phyloP scores from a whole-genome alignment of 2,329 filamentous ascomycete species.

The Geoglossum cookeanum region DNA sequence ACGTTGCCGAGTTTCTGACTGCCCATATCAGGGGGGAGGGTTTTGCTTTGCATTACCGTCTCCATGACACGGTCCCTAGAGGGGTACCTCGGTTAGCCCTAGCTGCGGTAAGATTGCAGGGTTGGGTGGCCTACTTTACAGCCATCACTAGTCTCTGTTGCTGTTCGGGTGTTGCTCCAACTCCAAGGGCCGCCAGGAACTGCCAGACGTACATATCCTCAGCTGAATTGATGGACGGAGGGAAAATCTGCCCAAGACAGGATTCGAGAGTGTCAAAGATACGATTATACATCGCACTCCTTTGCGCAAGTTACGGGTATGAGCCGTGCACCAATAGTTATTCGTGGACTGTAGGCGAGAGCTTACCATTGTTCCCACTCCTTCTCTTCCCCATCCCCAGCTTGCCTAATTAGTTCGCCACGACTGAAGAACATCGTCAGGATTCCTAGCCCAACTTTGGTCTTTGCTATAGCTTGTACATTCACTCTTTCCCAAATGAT shows the following conservation, averaged over 20 bases:
- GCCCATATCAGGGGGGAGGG: constrained; percentile 69
- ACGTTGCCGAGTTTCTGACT: constrained; percentile 73
- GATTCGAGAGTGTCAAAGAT: constrained; percentile 81
- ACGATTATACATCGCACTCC: constrained; percentile 60
- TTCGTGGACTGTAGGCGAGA: not conserved
- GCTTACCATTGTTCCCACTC: constrained; percentile 65
- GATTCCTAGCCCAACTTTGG: constrained; percentile 72
- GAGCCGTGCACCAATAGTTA: not conserved
- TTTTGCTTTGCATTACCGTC: constrained; percentile 76
- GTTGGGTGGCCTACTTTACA: constrained; percentile 44
- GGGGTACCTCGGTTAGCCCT: not conserved
- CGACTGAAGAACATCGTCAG: constrained; percentile 88
- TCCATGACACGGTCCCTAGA: constrained; percentile 80
- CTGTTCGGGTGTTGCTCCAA: constrained; percentile 82
- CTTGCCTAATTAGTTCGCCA: constrained; percentile 81
- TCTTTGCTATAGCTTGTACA: constrained; percentile 65
- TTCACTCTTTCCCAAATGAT: constrained; percentile 68
- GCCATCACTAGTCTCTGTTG: constrained; percentile 86
- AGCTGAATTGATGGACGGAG: constrained; percentile 69
- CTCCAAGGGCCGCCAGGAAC: constrained; percentile 85
- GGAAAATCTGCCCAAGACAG: constrained; percentile 70
- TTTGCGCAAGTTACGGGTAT: constrained; percentile 14
- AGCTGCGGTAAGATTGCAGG: not conserved
- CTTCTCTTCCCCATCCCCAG: constrained; percentile 46
- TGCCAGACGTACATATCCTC: constrained; percentile 98